Evolutionary conservation across 257 asterid genomes (phyloP).

Genomic region (Capsicum chinense): DNA sequence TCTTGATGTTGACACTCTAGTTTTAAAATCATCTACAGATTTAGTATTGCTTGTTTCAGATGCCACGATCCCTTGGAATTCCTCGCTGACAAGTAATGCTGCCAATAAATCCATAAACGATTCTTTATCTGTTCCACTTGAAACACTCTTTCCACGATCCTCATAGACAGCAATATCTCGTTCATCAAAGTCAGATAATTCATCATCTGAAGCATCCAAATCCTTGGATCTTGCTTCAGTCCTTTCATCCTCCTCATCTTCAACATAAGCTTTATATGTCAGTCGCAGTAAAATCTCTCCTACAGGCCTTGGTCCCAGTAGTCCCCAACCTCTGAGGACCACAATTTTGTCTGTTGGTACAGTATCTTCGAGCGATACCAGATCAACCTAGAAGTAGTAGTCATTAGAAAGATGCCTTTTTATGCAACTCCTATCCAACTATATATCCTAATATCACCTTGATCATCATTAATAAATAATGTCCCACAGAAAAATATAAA

Average conservation of each 20-base stretch:
- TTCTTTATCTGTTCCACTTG: slow-evolving; percentile 57
- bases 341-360: slow-evolving; percentile 88
- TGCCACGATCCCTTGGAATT: slow-evolving; percentile 85
- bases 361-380: slow-evolving; percentile 87
- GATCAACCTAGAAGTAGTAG: slow-evolving; percentile 70
- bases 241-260: slow-evolving; percentile 96
- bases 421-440: background rate
- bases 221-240: slow-evolving; percentile 37
- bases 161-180: slow-evolving; percentile 37
- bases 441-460: background rate
- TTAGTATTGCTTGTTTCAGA: slow-evolving; percentile 67
- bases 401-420: slow-evolving; percentile 7
- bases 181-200: slow-evolving; percentile 62
- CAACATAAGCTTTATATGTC: slow-evolving; percentile 97
- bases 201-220: slow-evolving; percentile 62
- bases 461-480: background rate
- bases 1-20: slow-evolving; percentile 42
- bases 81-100: slow-evolving; percentile 87
- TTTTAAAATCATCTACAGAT: slow-evolving; percentile 43
- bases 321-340: slow-evolving; percentile 79
- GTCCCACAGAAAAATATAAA: background rate
- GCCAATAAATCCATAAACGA: slow-evolving; percentile 84
- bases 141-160: slow-evolving; percentile 43
- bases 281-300: slow-evolving; percentile 86
- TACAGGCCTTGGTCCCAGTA: slow-evolving; percentile 69